These are phyloP conservation scores for Mycena olivaceomarginata DNA, from an alignment of 768 basidiomycete species.

Conservation along the genomic window DNA sequence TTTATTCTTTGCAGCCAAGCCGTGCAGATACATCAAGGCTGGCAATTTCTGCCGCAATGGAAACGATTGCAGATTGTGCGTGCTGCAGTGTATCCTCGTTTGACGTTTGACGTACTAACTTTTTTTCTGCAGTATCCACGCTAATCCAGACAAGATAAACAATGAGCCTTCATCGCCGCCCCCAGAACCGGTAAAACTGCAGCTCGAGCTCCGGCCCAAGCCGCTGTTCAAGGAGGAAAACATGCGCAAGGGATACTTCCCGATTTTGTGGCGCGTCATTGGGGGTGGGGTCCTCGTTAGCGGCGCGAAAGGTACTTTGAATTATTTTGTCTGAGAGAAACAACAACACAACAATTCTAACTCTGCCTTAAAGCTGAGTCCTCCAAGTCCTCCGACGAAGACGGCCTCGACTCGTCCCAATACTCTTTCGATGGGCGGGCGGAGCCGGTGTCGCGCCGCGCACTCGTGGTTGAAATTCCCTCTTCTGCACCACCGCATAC, in stretches of 20 bases:
- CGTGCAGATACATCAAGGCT: slow-evolving; percentile 72
- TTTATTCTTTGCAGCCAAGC: slow-evolving; percentile 67
- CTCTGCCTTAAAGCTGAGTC: not conserved
- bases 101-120: slow-evolving; percentile 9
- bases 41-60: slow-evolving; percentile 72
- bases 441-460: slow-evolving; percentile 6
- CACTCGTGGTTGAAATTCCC: slow-evolving; percentile 21
- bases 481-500: not conserved
- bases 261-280: too few relatives aligned
- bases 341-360: not conserved
- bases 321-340: not conserved
- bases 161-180: too few relatives aligned
- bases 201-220: too few relatives aligned
- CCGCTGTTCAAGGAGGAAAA: too few relatives aligned
- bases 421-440: slow-evolving; percentile 20
- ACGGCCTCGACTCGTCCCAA: slow-evolving; percentile 19
- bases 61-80: slow-evolving; percentile 78
- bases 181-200: too few relatives aligned
- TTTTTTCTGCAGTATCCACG: too few relatives aligned
- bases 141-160: too few relatives aligned
- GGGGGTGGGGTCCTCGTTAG: slow-evolving; percentile 85
- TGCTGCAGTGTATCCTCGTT: slow-evolving; percentile 29
- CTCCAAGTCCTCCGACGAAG: slow-evolving; percentile 7
- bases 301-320: slow-evolving; percentile 20
- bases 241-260: too few relatives aligned